A percentile compares a stretch with the other conserved stretches of the same genome.
phyloP scores from a whole-genome alignment of 208 protist genomes.

The Angomonas ambiguus region DNA sequence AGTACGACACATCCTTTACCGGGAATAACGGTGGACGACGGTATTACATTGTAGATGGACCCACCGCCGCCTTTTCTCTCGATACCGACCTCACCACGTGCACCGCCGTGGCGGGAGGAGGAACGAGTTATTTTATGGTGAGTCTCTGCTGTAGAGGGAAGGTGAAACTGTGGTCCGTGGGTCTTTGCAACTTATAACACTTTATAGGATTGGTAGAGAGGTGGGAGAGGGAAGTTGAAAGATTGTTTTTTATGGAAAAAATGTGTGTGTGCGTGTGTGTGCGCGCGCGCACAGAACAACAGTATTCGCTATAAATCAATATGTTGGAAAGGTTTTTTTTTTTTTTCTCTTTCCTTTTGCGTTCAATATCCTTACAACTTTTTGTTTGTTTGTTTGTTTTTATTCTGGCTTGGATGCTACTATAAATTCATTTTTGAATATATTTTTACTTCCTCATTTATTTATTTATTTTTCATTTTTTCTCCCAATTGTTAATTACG shows the following conservation, averaged over 20 bases:
- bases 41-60: conserved; percentile 23
- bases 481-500: not conserved
- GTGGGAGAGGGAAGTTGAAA: not conserved
- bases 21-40: not conserved
- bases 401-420: conserved; percentile 16
- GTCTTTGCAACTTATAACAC: conserved; percentile 15
- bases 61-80: conserved; percentile 41
- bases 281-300: too few species aligned
- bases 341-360: not conserved
- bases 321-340: not conserved
- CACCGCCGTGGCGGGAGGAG: conserved; percentile 44
- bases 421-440: not conserved
- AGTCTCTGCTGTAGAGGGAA: conserved; percentile 67
- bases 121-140: conserved; percentile 64
- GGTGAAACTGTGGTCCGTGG: conserved; percentile 70
- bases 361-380: conserved; percentile 1
- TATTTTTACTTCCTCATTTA: conserved; percentile 9
- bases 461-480: not conserved
- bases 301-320: too few species aligned
- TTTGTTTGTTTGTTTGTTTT: conserved; percentile 15
- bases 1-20: not conserved
- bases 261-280: too few species aligned
- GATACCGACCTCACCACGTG: conserved; percentile 46
- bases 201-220: not conserved
- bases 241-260: too few species aligned